Base-by-base conservation (phyloP, 228 moss, liverwort and hornwort genomes). In the Sphagnum fallax region DNA sequence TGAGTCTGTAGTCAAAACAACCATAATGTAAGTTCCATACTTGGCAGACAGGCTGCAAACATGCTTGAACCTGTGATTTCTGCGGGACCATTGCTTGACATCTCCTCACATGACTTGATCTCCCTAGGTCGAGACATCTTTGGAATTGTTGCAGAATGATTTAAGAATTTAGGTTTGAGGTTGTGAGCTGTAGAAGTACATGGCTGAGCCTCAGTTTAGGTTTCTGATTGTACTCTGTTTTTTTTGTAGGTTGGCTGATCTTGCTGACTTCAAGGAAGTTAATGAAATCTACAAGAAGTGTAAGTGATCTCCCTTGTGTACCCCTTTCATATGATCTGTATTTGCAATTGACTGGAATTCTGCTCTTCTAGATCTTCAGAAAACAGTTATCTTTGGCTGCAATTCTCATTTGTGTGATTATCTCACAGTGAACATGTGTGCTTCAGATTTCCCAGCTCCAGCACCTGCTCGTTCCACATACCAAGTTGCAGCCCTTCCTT, bases 401-500 rank as follows among this genome's bases (percentile, higher is more conserved):
- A 1, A 32, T 61, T 61, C n/a, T 16, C 60, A 14, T 16, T 5
- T 14, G 16, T 16, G 14, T 61, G 60, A 16, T 14, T 61, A 61
- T 16, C 60, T 61, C 60, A 61, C 16, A 7, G 14, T 6, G 14
- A 6, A 5, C 60, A 61, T 16, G 6, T 61, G 5, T 14, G 60
- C 60, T 61, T 61, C 85, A 98, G 97, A 87, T 72, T 98, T 98
- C 65, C 87, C 90, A 4, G 80, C 81, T 51, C 81, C 82, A 16
- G 94, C 93, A 49, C 98, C 98, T 58, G 98, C 98, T 68, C 90
- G 98, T 32, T 93, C 93, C 18, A 98, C 98, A 10, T 98, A 98
- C 80, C 92, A 98, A 89, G 98, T 94, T 70, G 98, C 94, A 51
- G 98, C 94, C 50, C 89, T 98, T 69, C 98, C 98, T 73, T 76